A percentile compares a stretch with the other conserved stretches of the same genome.
These are phyloP conservation scores for Alternaria novae-zelandiae DNA, from an alignment of 2,329 filamentous ascomycete genomes.

Conservation along the genomic window DNA sequence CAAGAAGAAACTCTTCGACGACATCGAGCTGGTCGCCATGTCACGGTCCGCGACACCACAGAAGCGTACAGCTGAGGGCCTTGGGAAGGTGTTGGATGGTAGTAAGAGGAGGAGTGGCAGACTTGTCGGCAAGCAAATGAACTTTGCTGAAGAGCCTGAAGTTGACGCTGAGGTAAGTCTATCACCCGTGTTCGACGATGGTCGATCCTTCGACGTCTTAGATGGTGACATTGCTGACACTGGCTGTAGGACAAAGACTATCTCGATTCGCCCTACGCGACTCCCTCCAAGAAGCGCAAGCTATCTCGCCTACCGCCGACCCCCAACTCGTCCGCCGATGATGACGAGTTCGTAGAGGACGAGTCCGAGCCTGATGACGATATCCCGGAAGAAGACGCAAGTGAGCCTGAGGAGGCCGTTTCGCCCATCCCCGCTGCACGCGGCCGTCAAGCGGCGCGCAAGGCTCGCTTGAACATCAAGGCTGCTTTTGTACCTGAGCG, in stretches of 20 bases:
- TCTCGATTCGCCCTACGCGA: conserved; percentile 2
- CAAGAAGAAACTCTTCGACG: not conserved
- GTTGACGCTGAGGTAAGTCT: conserved; percentile 11
- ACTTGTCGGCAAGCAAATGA: conserved; percentile 12
- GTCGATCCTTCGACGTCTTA: not conserved
- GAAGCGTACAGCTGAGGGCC: conserved; percentile 4
- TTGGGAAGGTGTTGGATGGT: not conserved
- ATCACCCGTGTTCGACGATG: not conserved
- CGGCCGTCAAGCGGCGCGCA: conserved; percentile 14
- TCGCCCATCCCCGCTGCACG: not conserved
- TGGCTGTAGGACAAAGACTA: conserved; percentile 12
- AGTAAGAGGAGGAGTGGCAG: conserved; percentile 13
- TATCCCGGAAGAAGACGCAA: not conserved
- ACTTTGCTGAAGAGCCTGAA: conserved; percentile 8
- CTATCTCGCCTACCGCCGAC: not conserved
- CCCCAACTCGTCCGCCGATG: conserved; percentile 8
- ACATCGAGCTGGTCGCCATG: not conserved
- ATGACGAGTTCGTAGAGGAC: conserved; percentile 25
- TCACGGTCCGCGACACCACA: not conserved
- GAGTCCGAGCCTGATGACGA: conserved; percentile 20
- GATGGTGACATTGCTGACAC: not conserved
- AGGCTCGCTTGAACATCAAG: conserved; percentile 18
- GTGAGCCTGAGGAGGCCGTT: not conserved
- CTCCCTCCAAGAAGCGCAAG: conserved; percentile 20
- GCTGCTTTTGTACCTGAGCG: not conserved